These are phyloP conservation scores for Neurospora terricola DNA, from an alignment of 495 filamentous ascomycete genomes.

Conservation along the genomic window DNA sequence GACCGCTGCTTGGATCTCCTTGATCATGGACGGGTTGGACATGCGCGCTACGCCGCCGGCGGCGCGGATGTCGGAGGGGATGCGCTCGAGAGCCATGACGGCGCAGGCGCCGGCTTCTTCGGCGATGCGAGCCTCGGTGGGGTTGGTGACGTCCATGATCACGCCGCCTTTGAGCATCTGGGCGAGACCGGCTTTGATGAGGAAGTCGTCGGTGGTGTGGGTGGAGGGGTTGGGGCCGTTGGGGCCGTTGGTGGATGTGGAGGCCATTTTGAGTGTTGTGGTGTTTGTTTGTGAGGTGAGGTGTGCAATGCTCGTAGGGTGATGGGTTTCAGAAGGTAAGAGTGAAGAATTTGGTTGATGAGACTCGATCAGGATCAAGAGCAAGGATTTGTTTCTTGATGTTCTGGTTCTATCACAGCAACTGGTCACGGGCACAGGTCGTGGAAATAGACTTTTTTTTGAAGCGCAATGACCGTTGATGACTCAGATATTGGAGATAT, in stretches of 20 bases:
- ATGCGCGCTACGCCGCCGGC: slow-evolving; percentile 93
- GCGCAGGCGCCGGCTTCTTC: slow-evolving; percentile 93
- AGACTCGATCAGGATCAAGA: neutral
- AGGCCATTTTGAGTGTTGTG: slow-evolving; percentile 8
- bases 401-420: neutral
- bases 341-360: neutral
- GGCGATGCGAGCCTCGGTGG: slow-evolving; percentile 89
- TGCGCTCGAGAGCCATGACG: slow-evolving; percentile 97
- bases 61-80: slow-evolving; percentile 90
- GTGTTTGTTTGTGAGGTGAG: neutral
- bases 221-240: too few relatives aligned
- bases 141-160: slow-evolving; percentile 98
- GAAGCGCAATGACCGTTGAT: neutral
- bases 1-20: slow-evolving; percentile 91
- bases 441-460: neutral
- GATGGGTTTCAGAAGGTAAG: neutral
- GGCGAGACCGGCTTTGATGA: slow-evolving; percentile 88
- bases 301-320: neutral
- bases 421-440: neutral
- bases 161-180: slow-evolving; percentile 98
- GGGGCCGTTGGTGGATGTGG: neutral
- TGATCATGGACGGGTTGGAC: slow-evolving; percentile 93
- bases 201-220: slow-evolving; percentile 27
- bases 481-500: neutral
- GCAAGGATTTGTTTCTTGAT: neutral